phyloP scores from a whole-genome alignment of 2,329 filamentous ascomycete genomes.

The Colletotrichum sp. region DNA sequence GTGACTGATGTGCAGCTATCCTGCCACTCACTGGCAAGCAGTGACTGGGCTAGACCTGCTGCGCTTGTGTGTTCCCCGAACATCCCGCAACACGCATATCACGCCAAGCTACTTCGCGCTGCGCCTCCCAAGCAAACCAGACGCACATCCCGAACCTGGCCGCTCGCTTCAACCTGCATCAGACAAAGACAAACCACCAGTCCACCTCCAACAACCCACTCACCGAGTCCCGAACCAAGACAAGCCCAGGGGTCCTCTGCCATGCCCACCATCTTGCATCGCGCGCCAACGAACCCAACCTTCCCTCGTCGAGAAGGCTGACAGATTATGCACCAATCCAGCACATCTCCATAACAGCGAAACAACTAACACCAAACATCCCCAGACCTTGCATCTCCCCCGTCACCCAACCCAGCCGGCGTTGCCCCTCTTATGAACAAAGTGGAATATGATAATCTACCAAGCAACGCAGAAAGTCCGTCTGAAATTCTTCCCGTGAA shows the following conservation, averaged over 20 bases:
- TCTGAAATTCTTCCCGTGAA: background rate
- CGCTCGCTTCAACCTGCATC: background rate
- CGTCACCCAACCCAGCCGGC: background rate
- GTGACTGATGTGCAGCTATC: background rate
- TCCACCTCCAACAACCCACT: background rate
- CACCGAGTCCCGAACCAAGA: background rate
- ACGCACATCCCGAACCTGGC: background rate
- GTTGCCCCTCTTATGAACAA: background rate
- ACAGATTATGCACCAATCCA: conserved; percentile 14
- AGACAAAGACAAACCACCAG: background rate
- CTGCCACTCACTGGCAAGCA: background rate
- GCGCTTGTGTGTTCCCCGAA: background rate
- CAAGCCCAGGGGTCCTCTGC: background rate
- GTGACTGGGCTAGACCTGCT: background rate
- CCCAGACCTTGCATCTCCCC: conserved; percentile 1
- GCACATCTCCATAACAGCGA: background rate
- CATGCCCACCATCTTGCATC: background rate
- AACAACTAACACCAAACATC: background rate
- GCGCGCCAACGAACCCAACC: conserved; percentile 15
- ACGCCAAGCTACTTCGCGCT: background rate
- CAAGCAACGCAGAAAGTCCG: background rate
- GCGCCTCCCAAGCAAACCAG: background rate
- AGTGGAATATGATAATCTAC: background rate
- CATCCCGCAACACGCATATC: conserved; percentile 6
- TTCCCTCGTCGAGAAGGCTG: conserved; percentile 23